Conservation (phyloP, 2,329 filamentous ascomycete species). For the Hirsutella thompsonii region DNA sequence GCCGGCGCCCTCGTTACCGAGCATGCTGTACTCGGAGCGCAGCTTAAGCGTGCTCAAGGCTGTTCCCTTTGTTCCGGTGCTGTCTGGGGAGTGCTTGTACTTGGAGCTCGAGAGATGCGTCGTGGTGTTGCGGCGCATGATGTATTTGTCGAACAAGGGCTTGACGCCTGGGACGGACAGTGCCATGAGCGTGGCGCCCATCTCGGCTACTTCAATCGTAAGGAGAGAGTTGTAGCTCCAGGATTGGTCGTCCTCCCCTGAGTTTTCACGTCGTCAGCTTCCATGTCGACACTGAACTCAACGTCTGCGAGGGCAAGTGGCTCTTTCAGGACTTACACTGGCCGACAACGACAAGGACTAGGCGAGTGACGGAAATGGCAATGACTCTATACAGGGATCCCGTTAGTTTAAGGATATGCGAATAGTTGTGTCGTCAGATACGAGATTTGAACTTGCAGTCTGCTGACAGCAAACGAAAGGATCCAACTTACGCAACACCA, state of each 20-base stretch:
- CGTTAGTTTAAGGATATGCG: too few species aligned
- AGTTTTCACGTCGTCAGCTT: background rate
- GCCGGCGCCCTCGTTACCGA: slow-evolving; percentile 13
- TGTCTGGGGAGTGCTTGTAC: slow-evolving; percentile 8
- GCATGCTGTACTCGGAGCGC: slow-evolving; percentile 15
- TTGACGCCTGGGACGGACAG: slow-evolving; percentile 37
- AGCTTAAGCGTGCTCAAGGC: slow-evolving; percentile 16
- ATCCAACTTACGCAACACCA: slow-evolving; percentile 27
- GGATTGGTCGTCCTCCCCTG: slow-evolving; percentile 28
- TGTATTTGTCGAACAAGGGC: slow-evolving; percentile 26
- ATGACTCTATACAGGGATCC: slow-evolving; percentile 36
- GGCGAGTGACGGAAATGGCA: slow-evolving; percentile 31
- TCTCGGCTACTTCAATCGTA: slow-evolving; percentile 34
- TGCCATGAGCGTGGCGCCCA: slow-evolving; percentile 35
- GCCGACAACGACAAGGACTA: slow-evolving; percentile 32
- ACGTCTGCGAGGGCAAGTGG: background rate
- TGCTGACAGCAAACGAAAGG: too few species aligned
- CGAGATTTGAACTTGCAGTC: too few species aligned
- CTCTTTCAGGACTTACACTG: slow-evolving; percentile 15
- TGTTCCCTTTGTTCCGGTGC: slow-evolving; percentile 12
- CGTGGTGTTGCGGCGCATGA: slow-evolving; percentile 13
- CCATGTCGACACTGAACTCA: background rate
- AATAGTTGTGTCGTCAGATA: too few species aligned
- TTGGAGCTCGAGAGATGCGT: slow-evolving; percentile 10
- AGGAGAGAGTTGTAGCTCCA: slow-evolving; percentile 39